Percentiles rank a stretch among this genome's conserved stretches.
These are phyloP conservation scores for Thymus mandschuricus DNA, from an alignment of 257 asterid genomes.

Conservation along the genomic window DNA sequence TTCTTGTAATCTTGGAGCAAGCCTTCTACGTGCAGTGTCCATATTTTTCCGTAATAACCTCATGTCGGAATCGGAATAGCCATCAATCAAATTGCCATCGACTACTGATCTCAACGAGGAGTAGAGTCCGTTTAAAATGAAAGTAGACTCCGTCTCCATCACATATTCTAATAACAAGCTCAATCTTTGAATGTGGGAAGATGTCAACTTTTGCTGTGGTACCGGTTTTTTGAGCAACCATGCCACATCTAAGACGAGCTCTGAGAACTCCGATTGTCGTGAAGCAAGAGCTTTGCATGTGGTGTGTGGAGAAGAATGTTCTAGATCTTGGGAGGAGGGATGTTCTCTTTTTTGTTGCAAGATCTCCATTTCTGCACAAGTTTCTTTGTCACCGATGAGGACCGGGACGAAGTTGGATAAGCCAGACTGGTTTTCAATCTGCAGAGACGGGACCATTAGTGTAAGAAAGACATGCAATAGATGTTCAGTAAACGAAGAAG, in stretches of 20 bases:
- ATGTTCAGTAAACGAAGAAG: neutral
- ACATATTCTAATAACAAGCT: conserved; percentile 55
- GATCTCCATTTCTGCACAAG: conserved; percentile 72
- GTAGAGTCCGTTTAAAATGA: conserved; percentile 58
- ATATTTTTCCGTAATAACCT: conserved; percentile 48
- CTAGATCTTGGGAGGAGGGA: conserved; percentile 35
- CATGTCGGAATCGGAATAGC: conserved; percentile 49
- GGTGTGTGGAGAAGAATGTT: conserved; percentile 34
- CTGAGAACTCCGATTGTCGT: conserved; percentile 51
- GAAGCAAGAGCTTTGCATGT: conserved; percentile 51
- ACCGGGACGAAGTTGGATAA: conserved; percentile 92
- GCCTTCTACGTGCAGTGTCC: conserved; percentile 44
- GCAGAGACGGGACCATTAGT: conserved; percentile 32
- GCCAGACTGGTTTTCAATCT: conserved; percentile 97
- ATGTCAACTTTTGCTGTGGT: conserved; percentile 42
- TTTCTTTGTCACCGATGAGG: conserved; percentile 74
- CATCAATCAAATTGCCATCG: conserved; percentile 41
- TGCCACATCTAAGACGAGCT: conserved; percentile 73
- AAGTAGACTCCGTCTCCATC: conserved; percentile 54
- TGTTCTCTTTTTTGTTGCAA: conserved; percentile 41
- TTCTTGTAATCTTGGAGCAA: conserved; percentile 36
- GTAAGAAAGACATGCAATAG: conserved; percentile 5
- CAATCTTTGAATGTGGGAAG: conserved; percentile 57
- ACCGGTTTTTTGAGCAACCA: conserved; percentile 73
- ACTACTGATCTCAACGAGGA: conserved; percentile 42